Evolutionary conservation across 305 asterid species (phyloP).

Genomic region (Plantago lanceolata): DNA sequence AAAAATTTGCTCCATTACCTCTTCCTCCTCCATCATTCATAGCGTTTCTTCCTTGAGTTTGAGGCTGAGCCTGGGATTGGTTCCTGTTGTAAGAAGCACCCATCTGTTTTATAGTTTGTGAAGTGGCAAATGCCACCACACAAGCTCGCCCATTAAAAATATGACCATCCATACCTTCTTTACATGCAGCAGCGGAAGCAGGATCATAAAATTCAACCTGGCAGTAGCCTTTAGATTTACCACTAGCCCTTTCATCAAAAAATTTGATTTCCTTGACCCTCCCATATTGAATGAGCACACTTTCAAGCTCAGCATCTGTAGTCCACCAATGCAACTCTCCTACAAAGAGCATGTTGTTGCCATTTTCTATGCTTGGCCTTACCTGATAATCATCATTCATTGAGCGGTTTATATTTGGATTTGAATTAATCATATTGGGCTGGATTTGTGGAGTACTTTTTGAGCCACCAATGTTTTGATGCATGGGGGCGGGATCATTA

Average conservation of each 20-base stretch:
- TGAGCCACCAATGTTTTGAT: constrained; percentile 44
- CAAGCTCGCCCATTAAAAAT: constrained; percentile 82
- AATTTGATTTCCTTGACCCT: constrained; percentile 85
- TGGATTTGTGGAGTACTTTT: constrained; percentile 42
- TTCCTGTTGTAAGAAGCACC: constrained; percentile 56
- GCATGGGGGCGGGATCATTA: constrained; percentile 39
- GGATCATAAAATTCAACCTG: constrained; percentile 90
- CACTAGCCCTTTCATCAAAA: constrained; percentile 93
- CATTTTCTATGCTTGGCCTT: constrained; percentile 50
- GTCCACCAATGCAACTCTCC: constrained; percentile 99
- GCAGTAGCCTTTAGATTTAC: constrained; percentile 97
- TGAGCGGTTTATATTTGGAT: constrained; percentile 39
- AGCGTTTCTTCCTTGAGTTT: constrained; percentile 10
- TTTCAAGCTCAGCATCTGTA: constrained; percentile 84
- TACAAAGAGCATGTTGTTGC: constrained; percentile 63
- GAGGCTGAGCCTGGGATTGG: constrained; percentile 45
- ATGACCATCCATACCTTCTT: constrained; percentile 81
- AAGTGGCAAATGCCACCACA: constrained; percentile 79
- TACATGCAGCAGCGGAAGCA: constrained; percentile 73
- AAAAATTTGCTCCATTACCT: constrained; percentile 26
- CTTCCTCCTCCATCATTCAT: constrained; percentile 24
- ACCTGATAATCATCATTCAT: constrained; percentile 43
- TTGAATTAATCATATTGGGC: constrained; percentile 34
- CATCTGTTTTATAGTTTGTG: constrained; percentile 74
- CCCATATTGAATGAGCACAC: constrained; percentile 56